Evolutionary conservation across 768 basidiomycete species (phyloP).

Genomic region (Russula compacta): DNA sequence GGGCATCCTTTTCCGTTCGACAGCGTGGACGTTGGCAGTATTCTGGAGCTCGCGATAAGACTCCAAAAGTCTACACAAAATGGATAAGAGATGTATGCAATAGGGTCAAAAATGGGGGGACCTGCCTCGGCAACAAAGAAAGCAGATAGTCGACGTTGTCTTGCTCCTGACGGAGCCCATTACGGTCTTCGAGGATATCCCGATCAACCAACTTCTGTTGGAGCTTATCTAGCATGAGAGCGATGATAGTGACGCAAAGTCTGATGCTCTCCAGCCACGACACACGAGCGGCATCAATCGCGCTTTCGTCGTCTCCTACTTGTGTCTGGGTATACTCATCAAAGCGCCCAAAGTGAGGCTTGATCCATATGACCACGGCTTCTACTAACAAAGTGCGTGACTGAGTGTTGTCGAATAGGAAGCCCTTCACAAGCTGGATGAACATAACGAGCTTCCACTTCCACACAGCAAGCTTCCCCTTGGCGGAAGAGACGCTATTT

Average conservation of each 20-base stretch:
- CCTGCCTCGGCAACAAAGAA: slow-evolving; percentile 73
- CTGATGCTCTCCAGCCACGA: slow-evolving; percentile 85
- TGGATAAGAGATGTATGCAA: slow-evolving; percentile 4
- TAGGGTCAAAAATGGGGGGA: not conserved
- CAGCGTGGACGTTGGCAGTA: slow-evolving; percentile 52
- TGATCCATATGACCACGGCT: slow-evolving; percentile 86
- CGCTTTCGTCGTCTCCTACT: slow-evolving; percentile 55
- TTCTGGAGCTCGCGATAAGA: slow-evolving; percentile 80
- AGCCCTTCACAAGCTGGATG: slow-evolving; percentile 81
- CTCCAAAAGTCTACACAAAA: slow-evolving; percentile 56
- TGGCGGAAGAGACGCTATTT: slow-evolving; percentile 65
- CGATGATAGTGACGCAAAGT: slow-evolving; percentile 83
- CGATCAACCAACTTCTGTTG: slow-evolving; percentile 72
- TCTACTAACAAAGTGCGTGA: slow-evolving; percentile 77
- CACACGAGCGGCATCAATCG: slow-evolving; percentile 66
- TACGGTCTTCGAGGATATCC: slow-evolving; percentile 48
- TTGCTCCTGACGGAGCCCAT: slow-evolving; percentile 67
- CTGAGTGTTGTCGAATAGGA: slow-evolving; percentile 75
- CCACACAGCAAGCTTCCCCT: slow-evolving; percentile 87
- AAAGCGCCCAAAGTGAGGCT: slow-evolving; percentile 87
- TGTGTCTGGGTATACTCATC: slow-evolving; percentile 68
- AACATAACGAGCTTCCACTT: slow-evolving; percentile 95
- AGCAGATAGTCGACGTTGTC: slow-evolving; percentile 86
- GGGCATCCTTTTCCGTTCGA: slow-evolving; percentile 56
- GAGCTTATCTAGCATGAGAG: slow-evolving; percentile 83